Evolutionary conservation across 148 eudicot genomes (phyloP).

Genomic region (Rhododendron mucronatum): DNA sequence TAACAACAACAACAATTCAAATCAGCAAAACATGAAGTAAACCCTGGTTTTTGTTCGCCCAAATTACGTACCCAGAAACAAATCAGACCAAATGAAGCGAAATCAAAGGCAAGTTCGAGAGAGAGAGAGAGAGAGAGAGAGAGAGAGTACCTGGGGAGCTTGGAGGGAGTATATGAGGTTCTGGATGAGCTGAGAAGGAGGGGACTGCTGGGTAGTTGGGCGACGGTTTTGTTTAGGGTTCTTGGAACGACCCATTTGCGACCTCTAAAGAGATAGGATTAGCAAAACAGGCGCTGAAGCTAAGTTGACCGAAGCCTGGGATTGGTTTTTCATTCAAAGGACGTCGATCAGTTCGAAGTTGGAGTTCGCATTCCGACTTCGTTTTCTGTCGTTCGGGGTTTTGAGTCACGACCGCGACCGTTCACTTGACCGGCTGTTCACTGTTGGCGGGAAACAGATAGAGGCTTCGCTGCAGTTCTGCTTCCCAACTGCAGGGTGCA

Average conservation of each 20-base stretch:
- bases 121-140: too few species aligned
- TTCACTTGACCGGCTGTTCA: too few species aligned
- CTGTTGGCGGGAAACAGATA: too few species aligned
- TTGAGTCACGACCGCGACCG: too few species aligned
- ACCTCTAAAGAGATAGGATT: not conserved
- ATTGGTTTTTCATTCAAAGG: not conserved
- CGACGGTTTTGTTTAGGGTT: not conserved
- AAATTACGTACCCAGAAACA: not conserved
- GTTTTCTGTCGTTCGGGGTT: too few species aligned
- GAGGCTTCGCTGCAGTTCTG: too few species aligned
- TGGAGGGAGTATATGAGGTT: conserved; percentile 11
- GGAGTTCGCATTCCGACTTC: too few species aligned
- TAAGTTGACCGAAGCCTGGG: not conserved
- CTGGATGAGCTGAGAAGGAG: not conserved
- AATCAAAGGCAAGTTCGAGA: not conserved
- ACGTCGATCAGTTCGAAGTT: too few species aligned
- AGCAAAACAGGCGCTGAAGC: too few species aligned
- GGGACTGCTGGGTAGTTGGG: not conserved
- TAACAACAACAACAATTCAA: not conserved
- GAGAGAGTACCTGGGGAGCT: conserved; percentile 15
- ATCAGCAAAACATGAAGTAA: not conserved
- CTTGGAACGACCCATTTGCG: not conserved
- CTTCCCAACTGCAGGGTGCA: too few species aligned
- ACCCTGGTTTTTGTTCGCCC: not conserved
- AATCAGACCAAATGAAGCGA: not conserved